Conservation (phyloP, 2,329 filamentous ascomycete species). For the Emericellopsis cladophorae region DNA sequence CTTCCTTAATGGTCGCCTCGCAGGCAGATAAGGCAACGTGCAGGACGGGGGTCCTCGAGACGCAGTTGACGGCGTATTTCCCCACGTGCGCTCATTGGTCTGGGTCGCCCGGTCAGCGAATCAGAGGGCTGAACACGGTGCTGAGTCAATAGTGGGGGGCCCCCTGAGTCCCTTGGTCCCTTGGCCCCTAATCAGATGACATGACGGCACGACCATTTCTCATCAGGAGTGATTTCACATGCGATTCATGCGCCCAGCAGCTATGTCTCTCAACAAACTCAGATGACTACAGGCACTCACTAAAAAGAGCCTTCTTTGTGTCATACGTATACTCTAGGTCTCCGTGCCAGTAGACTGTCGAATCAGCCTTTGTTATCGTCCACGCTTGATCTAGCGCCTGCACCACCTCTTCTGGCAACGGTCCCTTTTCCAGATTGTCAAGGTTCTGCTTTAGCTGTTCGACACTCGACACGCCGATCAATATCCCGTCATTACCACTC, state of each 20-base stretch:
- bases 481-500: constrained; percentile 43
- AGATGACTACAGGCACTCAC: constrained; percentile 7
- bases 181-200: too few relatives aligned
- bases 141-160: too few relatives aligned
- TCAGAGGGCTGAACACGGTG: too few relatives aligned
- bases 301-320: constrained; percentile 47
- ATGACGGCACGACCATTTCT: too few relatives aligned
- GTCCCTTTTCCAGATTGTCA: constrained; percentile 50
- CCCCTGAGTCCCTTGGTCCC: too few relatives aligned
- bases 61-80: too few relatives aligned
- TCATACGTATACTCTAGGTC: constrained; percentile 57
- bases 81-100: too few relatives aligned
- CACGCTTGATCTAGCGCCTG: constrained; percentile 67
- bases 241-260: background rate
- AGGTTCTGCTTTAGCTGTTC: constrained; percentile 47
- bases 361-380: constrained; percentile 50
- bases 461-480: constrained; percentile 46
- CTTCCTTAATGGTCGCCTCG: too few relatives aligned
- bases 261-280: background rate
- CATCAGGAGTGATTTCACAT: too few relatives aligned
- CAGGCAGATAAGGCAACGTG: too few relatives aligned
- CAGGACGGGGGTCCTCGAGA: too few relatives aligned
- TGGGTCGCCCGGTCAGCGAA: too few relatives aligned
- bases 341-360: constrained; percentile 40
- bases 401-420: constrained; percentile 65